phyloP scores from a whole-genome alignment of 2,329 filamentous ascomycete genomes.

The Ceratocystis colombiana region DNA sequence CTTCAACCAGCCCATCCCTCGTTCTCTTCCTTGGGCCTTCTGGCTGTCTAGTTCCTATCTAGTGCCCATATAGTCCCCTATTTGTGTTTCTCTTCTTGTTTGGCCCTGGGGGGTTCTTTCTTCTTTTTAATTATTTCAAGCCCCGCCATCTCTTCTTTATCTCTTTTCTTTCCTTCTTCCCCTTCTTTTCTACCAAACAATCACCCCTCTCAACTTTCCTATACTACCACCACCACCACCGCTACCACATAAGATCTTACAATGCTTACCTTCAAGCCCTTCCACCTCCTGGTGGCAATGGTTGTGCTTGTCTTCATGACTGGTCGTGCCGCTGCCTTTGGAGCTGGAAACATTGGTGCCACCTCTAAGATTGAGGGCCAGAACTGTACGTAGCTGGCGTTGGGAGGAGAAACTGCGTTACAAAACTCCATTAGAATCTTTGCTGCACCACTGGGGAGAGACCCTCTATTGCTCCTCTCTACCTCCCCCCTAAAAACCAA shows the following conservation, averaged over 20 bases:
- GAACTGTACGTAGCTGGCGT: slow-evolving; percentile 50
- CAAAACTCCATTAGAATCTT: background rate
- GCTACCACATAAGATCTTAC: background rate
- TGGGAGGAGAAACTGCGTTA: too few species aligned
- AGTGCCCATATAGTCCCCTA: too few species aligned
- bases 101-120: too few species aligned
- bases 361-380: slow-evolving; percentile 71
- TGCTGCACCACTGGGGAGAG: background rate
- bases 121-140: background rate
- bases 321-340: slow-evolving; percentile 63
- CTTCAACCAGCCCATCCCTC: slow-evolving; percentile 24
- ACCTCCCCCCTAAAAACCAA: background rate
- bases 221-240: too few species aligned
- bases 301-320: slow-evolving; percentile 57
- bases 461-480: background rate
- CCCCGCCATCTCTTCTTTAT: slow-evolving; percentile 25
- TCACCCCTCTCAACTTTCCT: background rate
- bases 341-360: slow-evolving; percentile 78
- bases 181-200: slow-evolving; percentile 26
- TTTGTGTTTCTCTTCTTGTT: too few species aligned
- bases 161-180: slow-evolving; percentile 25
- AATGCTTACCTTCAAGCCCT: slow-evolving; percentile 43
- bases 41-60: too few species aligned
- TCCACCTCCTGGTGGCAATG: slow-evolving; percentile 45
- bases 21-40: slow-evolving; percentile 14